Conservation (phyloP, 164 flowering plant genomes). For the Nelumbo lutea region DNA sequence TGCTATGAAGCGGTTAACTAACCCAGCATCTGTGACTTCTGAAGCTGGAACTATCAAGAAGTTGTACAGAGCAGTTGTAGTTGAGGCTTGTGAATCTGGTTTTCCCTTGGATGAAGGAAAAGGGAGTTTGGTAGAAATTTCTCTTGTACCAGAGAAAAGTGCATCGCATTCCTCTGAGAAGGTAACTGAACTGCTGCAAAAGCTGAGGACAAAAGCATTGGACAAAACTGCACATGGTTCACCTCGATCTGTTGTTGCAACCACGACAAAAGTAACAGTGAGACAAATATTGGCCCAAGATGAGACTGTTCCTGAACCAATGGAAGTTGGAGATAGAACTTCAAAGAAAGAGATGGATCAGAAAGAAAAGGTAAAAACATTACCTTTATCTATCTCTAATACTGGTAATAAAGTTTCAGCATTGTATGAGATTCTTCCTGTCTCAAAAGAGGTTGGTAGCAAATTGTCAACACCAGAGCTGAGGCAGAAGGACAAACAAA, state of each 20-base stretch:
- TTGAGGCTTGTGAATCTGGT: slow-evolving; percentile 44
- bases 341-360: slow-evolving; percentile 11
- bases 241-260: slow-evolving; percentile 10
- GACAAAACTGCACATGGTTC: slow-evolving; percentile 21
- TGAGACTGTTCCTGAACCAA: slow-evolving; percentile 21
- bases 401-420: slow-evolving; percentile 12
- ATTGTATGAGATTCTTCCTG: slow-evolving; percentile 22
- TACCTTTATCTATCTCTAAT: slow-evolving; percentile 10
- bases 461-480: slow-evolving; percentile 14
- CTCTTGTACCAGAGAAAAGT: slow-evolving; percentile 50
- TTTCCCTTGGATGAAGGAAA: slow-evolving; percentile 33
- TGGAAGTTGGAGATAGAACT: slow-evolving; percentile 15
- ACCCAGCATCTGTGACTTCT: slow-evolving; percentile 36
- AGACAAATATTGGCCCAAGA: slow-evolving; percentile 16
- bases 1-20: slow-evolving; percentile 63
- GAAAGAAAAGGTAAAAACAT: slow-evolving; percentile 17
- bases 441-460: slow-evolving; percentile 15
- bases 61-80: slow-evolving; percentile 53
- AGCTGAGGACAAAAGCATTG: slow-evolving; percentile 11
- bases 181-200: slow-evolving; percentile 18
- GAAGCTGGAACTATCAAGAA: slow-evolving; percentile 61
- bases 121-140: slow-evolving; percentile 50
- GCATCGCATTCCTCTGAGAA: slow-evolving; percentile 23
- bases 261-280: slow-evolving; percentile 15
- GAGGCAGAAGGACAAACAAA: slow-evolving; percentile 20